A percentile compares a stretch with the other conserved stretches of the same genome.
Conservation (phyloP, 2,329 filamentous ascomycete genomes). For the Ophiocordyceps polyrhachis-furcata region DNA sequence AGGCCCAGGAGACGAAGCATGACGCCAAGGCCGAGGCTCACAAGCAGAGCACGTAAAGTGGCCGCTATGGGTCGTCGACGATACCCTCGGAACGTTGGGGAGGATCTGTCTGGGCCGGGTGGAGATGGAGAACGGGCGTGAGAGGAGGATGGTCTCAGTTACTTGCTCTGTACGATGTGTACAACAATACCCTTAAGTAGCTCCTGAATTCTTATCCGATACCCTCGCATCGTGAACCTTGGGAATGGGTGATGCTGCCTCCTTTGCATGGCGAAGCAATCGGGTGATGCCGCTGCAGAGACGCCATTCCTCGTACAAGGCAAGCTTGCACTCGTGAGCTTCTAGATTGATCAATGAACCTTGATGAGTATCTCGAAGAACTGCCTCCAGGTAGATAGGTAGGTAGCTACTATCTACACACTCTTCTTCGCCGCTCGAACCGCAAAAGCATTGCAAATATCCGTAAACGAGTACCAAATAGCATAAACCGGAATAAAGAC, state of each 20-base stretch:
- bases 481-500: slow-evolving; percentile 43
- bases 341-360: no score
- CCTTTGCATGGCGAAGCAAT: not conserved
- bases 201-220: not conserved
- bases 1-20: slow-evolving; percentile 22
- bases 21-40: slow-evolving; percentile 20
- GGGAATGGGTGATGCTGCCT: not conserved
- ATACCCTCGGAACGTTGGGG: not conserved
- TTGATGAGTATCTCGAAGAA: no score
- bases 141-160: not conserved
- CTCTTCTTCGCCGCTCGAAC: slow-evolving; percentile 13
- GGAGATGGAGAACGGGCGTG: not conserved
- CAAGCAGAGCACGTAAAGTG: slow-evolving; percentile 20
- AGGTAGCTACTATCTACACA: no score
- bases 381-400: no score
- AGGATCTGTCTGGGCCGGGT: no score
- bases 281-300: not conserved
- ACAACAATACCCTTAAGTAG: not conserved
- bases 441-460: slow-evolving; percentile 35
- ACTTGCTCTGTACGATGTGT: not conserved
- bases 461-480: slow-evolving; percentile 32
- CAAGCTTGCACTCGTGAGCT: no score
- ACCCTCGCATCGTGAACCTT: not conserved
- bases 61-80: not conserved
- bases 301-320: no score